Conservation (phyloP, 2,329 filamentous ascomycete species). For the Aspergillus melleus region DNA sequence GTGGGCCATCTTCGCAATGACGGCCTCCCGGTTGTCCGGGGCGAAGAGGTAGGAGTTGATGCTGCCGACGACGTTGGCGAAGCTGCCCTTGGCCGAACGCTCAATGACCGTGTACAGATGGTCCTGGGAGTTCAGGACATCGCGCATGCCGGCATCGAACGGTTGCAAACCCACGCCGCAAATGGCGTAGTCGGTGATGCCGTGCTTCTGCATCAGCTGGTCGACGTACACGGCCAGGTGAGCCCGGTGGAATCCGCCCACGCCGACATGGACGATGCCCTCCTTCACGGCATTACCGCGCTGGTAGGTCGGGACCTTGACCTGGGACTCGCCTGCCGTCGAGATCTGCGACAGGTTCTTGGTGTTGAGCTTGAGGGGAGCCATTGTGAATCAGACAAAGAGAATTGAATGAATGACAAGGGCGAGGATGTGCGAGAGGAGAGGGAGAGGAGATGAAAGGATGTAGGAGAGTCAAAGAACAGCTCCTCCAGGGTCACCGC, state of each 20-base stretch:
- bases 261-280: slow-evolving; percentile 56
- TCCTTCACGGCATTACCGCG: slow-evolving; percentile 50
- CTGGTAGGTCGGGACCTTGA: slow-evolving; percentile 47
- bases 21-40: slow-evolving; percentile 53
- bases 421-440: background rate
- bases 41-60: slow-evolving; percentile 56
- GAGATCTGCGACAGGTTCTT: slow-evolving; percentile 41
- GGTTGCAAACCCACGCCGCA: slow-evolving; percentile 55
- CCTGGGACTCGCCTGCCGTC: slow-evolving; percentile 23
- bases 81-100: slow-evolving; percentile 54
- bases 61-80: slow-evolving; percentile 51
- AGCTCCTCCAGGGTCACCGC: slow-evolving; percentile 11
- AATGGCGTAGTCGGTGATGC: slow-evolving; percentile 50
- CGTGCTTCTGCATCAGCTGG: slow-evolving; percentile 50
- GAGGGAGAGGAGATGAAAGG: background rate
- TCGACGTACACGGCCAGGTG: slow-evolving; percentile 56
- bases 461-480: background rate
- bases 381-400: slow-evolving; percentile 22
- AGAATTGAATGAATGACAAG: background rate
- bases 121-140: slow-evolving; percentile 51
- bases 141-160: slow-evolving; percentile 54
- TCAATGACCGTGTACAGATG: slow-evolving; percentile 56
- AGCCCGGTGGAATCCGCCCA: slow-evolving; percentile 57
- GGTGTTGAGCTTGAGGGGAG: slow-evolving; percentile 42
- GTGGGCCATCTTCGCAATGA: slow-evolving; percentile 57